Evolutionary conservation across 805 yeast species (phyloP), one percentile per base, ranked within the genome.

Genomic region (Tetrapisispora nanseiensis): DNA sequence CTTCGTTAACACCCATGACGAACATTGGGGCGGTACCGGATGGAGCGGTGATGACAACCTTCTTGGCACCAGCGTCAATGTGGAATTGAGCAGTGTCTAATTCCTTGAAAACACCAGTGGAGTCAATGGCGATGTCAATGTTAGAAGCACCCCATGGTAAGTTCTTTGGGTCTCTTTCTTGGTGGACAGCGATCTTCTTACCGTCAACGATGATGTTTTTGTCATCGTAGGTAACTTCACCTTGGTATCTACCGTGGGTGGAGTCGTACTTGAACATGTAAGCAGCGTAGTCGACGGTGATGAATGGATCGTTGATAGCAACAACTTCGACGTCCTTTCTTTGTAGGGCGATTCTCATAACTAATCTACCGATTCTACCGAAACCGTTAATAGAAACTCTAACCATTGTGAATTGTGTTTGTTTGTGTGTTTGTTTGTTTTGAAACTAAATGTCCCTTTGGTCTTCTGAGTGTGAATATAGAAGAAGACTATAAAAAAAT

Each of bases 261-360:
- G 83, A 77, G 61, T 78, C 85, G 68, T 78, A 78, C 69, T 78
- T 78, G 76, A 78, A 78, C 80, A 77, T 75, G 73, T 78, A 78
- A 45, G 82, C 75, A 56, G 85, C 83, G 62, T 78, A 78, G 52
- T 77, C 83, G 46, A 76, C 70, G 47, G 75, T 72, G 64, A 78
- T 77, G 70, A 76, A 77, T 38, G 85, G 85, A 66, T 78, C 82
- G 61, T 78, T 78, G 70, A 78, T 63, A 51, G 82, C 83, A 48
- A 78, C 80, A 50, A 78, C 76, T 49, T 73, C 70, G 59, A 77
- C 68, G 51, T 60, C 61, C 51, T 62, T 58, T 74, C 80, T 75
- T 44, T 60, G 33, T 53, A 75, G 65, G 51, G 80, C 81, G 50
- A 76, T 66, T 75, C 83, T 75, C 58, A 76, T 62, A 50, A 77